Evolutionary conservation across 345 rosid species (phyloP).

Genomic region (Brassica carinata): DNA sequence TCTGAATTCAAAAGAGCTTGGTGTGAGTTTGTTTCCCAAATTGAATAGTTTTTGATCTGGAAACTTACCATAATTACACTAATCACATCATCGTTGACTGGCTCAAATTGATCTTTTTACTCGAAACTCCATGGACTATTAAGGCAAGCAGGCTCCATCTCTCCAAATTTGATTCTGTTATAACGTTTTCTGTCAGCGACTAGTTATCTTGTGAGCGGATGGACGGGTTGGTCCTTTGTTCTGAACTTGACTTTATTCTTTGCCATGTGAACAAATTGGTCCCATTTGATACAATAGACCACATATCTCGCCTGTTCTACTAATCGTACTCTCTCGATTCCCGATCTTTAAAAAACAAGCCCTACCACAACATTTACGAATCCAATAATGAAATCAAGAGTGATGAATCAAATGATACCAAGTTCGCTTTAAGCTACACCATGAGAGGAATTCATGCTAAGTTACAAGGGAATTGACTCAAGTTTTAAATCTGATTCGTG

Average conservation of each 20-base stretch:
- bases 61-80: too few relatives aligned
- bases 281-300: not conserved
- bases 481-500: not conserved
- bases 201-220: slow-evolving; percentile 83
- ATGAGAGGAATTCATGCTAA: not conserved
- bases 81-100: too few relatives aligned
- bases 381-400: not conserved
- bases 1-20: too few relatives aligned
- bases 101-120: too few relatives aligned
- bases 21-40: too few relatives aligned
- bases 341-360: not conserved
- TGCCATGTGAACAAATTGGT: slow-evolving; percentile 66
- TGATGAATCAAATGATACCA: not conserved
- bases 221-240: slow-evolving; percentile 86
- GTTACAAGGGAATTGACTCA: not conserved
- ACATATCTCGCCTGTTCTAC: not conserved
- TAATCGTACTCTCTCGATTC: not conserved
- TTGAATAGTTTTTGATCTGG: too few relatives aligned
- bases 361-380: not conserved
- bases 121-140: slow-evolving; percentile 50
- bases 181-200: slow-evolving; percentile 79
- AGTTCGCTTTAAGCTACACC: not conserved
- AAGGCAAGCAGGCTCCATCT: slow-evolving; percentile 87
- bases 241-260: slow-evolving; percentile 67
- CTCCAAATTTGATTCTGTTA: slow-evolving; percentile 82